Evolutionary conservation across 164 flowering plant species (phyloP).

Genomic region (Tetracentron sinense): DNA sequence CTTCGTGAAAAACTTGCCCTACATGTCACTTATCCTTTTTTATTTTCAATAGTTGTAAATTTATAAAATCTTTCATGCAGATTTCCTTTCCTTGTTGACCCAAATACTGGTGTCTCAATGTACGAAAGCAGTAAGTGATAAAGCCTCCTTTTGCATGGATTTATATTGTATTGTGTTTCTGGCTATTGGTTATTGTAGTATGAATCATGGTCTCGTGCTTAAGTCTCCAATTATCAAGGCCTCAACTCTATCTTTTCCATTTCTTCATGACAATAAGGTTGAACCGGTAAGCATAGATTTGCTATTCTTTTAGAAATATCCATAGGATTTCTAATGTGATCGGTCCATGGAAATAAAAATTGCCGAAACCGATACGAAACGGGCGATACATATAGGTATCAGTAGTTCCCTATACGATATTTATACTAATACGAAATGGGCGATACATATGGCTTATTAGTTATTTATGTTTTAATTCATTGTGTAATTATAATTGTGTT

Average conservation of each 20-base stretch:
- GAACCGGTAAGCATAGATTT: too few species aligned
- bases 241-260: neutral
- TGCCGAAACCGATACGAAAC: too few species aligned
- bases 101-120: conserved; percentile 55
- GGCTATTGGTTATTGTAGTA: neutral
- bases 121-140: conserved; percentile 69
- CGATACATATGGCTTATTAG: too few species aligned
- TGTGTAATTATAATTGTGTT: too few species aligned
- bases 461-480: too few species aligned
- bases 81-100: conserved; percentile 77
- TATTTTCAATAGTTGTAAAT: neutral
- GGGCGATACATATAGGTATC: too few species aligned
- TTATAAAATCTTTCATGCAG: conserved; percentile 32
- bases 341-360: too few species aligned
- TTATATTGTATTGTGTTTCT: neutral
- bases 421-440: too few species aligned
- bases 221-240: neutral
- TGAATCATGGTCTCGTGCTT: neutral
- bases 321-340: too few species aligned
- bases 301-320: too few species aligned
- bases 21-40: neutral
- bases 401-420: too few species aligned
- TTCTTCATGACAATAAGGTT: neutral
- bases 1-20: conserved; percentile 2
- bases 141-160: neutral